Evolutionary conservation across 306 rosid genomes (phyloP).

Genomic region (Morella rubra): DNA sequence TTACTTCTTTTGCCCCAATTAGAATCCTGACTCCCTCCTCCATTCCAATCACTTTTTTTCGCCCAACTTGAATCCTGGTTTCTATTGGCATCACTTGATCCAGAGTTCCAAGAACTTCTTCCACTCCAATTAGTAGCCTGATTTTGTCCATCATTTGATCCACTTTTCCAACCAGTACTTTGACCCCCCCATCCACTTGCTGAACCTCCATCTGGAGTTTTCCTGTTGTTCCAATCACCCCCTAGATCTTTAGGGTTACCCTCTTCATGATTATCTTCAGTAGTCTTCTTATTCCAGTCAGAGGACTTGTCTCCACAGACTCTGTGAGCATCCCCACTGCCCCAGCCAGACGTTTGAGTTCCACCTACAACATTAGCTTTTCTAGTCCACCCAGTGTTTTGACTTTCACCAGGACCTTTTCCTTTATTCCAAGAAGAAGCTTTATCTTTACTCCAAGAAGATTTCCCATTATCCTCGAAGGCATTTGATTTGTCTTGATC

Average conservation of each 20-base stretch:
- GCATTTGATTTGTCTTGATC: conserved; percentile 24
- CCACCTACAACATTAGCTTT: too few species aligned
- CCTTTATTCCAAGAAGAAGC: conserved; percentile 20
- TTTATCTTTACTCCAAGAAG: neutral
- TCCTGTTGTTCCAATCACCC: conserved; percentile 19
- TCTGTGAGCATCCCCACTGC: conserved; percentile 23
- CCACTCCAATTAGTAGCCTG: conserved; percentile 21
- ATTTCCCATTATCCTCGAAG: conserved; percentile 12
- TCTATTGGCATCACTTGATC: conserved; percentile 14
- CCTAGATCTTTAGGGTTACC: conserved; percentile 2
- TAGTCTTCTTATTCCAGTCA: conserved; percentile 26
- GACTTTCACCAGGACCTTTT: conserved; percentile 21
- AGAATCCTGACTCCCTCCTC: conserved; percentile 26
- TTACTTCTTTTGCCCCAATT: conserved; percentile 21
- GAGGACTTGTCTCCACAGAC: conserved; percentile 17
- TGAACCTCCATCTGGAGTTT: conserved; percentile 18
- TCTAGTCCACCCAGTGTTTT: too few species aligned
- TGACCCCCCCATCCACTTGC: conserved; percentile 44
- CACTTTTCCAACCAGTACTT: conserved; percentile 26
- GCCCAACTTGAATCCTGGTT: conserved; percentile 29
- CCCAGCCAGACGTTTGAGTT: conserved; percentile 8
- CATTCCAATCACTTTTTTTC: conserved; percentile 16
- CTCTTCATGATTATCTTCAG: conserved; percentile 2
- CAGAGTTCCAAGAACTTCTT: conserved; percentile 18
- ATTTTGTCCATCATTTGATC: conserved; percentile 18